These are phyloP conservation scores for Spongispora temasekensis DNA, from an alignment of 1,284 basidiomycete species.

Conservation along the genomic window DNA sequence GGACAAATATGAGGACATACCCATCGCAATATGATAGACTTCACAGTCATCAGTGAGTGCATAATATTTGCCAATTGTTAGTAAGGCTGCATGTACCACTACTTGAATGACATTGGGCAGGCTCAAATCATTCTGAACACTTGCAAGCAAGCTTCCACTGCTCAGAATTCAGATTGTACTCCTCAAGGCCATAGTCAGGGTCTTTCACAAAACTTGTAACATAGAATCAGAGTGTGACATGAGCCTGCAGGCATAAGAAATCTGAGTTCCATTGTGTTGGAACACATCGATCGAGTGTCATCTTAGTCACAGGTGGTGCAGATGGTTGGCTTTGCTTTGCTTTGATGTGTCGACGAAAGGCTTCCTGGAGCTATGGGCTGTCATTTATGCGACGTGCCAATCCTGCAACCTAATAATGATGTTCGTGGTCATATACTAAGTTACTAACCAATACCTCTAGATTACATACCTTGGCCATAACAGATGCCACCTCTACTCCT, in stretches of 20 bases:
- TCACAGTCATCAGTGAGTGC: too few relatives aligned
- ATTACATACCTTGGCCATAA: not conserved
- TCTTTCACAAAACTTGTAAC: not conserved
- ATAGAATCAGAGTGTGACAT: not conserved
- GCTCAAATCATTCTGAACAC: too few relatives aligned
- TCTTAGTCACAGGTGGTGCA: too few relatives aligned
- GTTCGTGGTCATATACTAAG: not conserved
- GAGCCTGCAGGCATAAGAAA: not conserved
- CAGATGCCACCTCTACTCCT: not conserved
- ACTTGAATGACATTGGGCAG: too few relatives aligned
- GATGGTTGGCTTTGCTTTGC: not conserved
- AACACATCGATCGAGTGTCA: not conserved
- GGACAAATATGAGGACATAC: too few relatives aligned
- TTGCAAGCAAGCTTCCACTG: too few relatives aligned
- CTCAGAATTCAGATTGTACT: too few relatives aligned
- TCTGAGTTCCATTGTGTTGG: not conserved
- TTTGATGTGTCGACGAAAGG: not conserved
- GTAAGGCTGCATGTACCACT: too few relatives aligned
- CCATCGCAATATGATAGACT: too few relatives aligned
- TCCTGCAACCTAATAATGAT: not conserved
- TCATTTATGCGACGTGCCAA: not conserved
- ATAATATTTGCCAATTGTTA: too few relatives aligned
- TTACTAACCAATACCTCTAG: too few relatives aligned
- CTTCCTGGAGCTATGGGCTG: not conserved
- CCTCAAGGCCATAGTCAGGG: too few relatives aligned